These are phyloP conservation scores for Thalassia testudinum DNA, from an alignment of 116 monocot species.

Conservation along the genomic window DNA sequence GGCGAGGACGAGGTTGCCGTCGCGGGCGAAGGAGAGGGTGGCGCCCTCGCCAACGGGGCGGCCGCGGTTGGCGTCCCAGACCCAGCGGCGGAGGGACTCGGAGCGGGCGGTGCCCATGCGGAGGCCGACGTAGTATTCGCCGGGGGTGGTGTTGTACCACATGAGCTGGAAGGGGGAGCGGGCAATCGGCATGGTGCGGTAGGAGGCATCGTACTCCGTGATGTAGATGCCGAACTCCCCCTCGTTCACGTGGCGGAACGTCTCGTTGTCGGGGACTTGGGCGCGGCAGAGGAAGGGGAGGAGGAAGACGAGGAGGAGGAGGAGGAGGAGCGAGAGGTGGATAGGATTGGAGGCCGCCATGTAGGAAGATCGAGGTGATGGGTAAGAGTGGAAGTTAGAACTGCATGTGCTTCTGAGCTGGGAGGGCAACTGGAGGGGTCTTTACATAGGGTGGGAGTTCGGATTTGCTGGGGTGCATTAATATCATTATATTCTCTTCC, in stretches of 20 bases:
- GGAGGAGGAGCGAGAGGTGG: not conserved
- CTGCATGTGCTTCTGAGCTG: too few species aligned
- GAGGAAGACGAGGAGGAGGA: conserved; percentile 5
- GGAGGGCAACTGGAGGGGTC: too few species aligned
- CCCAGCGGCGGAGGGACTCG: conserved; percentile 34
- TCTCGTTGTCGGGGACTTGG: conserved; percentile 12
- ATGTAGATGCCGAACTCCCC: conserved; percentile 27
- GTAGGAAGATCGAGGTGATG: too few species aligned
- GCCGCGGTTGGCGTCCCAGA: conserved; percentile 43
- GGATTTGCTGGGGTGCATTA: too few species aligned
- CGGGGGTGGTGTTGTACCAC: conserved; percentile 42
- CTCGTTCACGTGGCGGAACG: conserved; percentile 27
- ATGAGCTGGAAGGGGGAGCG: conserved; percentile 25
- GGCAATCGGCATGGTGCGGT: conserved; percentile 5
- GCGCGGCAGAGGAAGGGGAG: not conserved
- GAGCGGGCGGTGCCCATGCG: conserved; percentile 39
- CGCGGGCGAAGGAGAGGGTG: conserved; percentile 18
- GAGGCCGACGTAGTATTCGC: conserved; percentile 27
- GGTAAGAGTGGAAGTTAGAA: too few species aligned
- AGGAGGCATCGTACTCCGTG: conserved; percentile 43
- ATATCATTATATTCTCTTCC: too few species aligned
- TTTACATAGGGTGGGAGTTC: too few species aligned
- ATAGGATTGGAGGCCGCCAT: too few species aligned
- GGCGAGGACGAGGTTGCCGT: conserved; percentile 27
- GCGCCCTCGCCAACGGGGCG: conserved; percentile 30